A percentile compares a stretch with the other conserved stretches of the same genome.
Conservation (phyloP, 139 green algal species). For the Chlamydomonas sp. region DNA sequence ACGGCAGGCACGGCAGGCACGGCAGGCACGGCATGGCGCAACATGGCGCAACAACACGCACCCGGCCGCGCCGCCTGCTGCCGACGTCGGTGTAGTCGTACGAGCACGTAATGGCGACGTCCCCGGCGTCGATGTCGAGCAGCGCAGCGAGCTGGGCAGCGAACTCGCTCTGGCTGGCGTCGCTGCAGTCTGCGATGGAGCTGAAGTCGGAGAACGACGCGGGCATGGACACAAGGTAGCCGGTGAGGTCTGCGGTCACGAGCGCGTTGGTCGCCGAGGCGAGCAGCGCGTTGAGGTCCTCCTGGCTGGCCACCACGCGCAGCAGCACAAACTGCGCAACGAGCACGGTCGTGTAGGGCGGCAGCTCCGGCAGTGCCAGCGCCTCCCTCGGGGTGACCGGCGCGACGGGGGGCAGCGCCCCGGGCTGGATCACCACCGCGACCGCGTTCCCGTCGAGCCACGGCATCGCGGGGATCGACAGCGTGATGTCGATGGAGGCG, state of each 20-base stretch:
- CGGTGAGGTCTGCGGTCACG: not conserved
- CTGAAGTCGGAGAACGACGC: constrained; percentile 10
- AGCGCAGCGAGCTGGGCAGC: not conserved
- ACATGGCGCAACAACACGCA: too few relatives aligned
- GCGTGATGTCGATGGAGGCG: not conserved
- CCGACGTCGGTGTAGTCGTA: constrained; percentile 7
- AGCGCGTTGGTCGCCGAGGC: not conserved
- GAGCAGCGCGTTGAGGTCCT: not conserved
- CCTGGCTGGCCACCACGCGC: constrained; percentile 3
- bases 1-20: too few relatives aligned
- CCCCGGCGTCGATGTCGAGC: not conserved
- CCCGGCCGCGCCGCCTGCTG: constrained; percentile 5
- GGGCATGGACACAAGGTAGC: constrained; percentile 15
- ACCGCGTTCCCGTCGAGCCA: constrained; percentile 17
- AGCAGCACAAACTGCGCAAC: constrained; percentile 14
- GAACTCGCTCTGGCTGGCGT: not conserved
- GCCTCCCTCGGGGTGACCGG: not conserved
- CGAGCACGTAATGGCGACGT: constrained; percentile 10
- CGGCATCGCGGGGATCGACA: not conserved
- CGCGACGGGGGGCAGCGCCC: not conserved
- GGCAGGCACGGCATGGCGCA: too few relatives aligned
- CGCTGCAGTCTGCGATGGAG: constrained; percentile 2
- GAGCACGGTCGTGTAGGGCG: not conserved
- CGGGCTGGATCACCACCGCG: constrained; percentile 12
- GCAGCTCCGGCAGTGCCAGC: not conserved